These are phyloP conservation scores for Pythium pyrilobum DNA, from an alignment of 352 stramenopile species.

Conservation along the genomic window DNA sequence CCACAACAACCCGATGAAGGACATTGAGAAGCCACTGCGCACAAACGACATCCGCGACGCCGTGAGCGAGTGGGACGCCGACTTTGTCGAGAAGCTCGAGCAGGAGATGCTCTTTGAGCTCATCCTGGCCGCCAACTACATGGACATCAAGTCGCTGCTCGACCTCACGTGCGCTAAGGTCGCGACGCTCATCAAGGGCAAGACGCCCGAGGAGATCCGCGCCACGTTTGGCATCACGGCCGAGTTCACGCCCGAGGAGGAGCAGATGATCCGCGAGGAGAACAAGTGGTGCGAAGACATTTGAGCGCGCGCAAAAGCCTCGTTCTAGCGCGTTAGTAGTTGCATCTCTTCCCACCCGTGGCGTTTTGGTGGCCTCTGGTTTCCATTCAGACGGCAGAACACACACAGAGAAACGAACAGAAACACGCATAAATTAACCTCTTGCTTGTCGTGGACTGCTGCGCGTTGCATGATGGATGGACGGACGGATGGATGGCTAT, in stretches of 20 bases:
- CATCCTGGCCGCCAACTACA: conserved; percentile 63
- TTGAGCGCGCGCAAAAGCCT: too few species aligned
- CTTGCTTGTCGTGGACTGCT: too few species aligned
- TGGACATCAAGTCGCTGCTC: conserved; percentile 65
- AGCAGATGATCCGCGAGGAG: conserved; percentile 57
- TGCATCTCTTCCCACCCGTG: too few species aligned
- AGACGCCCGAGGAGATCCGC: conserved; percentile 57
- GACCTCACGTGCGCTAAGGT: conserved; percentile 56
- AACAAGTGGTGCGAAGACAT: conserved; percentile 69
- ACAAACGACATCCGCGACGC: conserved; percentile 41
- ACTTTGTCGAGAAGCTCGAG: conserved; percentile 45
- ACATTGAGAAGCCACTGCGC: conserved; percentile 60
- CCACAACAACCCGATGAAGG: conserved; percentile 43
- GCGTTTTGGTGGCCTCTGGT: too few species aligned
- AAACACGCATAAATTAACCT: too few species aligned
- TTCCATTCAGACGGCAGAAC: too few species aligned
- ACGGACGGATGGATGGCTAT: too few species aligned
- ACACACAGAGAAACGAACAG: too few species aligned
- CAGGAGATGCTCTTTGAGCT: conserved; percentile 62
- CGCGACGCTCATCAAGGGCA: conserved; percentile 57
- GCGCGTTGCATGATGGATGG: too few species aligned
- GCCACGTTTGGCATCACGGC: conserved; percentile 53
- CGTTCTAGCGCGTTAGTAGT: too few species aligned
- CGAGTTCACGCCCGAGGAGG: conserved; percentile 60
- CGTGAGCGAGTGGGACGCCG: conserved; percentile 48